phyloP scores from a whole-genome alignment of 768 basidiomycete species.

The Baorangia bicolor region DNA sequence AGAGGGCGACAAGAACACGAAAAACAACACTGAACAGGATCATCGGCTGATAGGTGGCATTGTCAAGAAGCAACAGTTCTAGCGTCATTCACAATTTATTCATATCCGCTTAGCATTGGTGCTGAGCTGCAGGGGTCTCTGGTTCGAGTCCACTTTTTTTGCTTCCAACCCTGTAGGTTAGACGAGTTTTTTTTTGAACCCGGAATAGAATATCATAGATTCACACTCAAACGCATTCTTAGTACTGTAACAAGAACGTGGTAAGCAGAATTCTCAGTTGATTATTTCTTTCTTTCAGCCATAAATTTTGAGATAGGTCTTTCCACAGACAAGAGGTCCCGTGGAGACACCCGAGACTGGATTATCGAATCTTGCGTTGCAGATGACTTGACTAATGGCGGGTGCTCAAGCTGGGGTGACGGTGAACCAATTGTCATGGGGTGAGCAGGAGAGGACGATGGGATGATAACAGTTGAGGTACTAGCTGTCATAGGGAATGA shows the following conservation, averaged over 20 bases:
- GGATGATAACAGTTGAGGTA: not conserved
- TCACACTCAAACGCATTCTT: not conserved
- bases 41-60: not conserved
- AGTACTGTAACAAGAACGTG: not conserved
- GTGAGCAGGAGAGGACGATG: constrained; percentile 4
- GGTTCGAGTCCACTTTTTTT: constrained; percentile 37
- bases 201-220: not conserved
- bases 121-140: constrained; percentile 38
- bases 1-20: constrained; percentile 62
- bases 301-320: constrained; percentile 35
- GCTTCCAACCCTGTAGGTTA: not conserved
- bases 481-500: constrained; percentile 13
- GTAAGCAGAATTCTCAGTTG: not conserved
- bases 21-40: constrained; percentile 42
- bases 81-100: constrained; percentile 6
- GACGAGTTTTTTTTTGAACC: not conserved
- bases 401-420: constrained; percentile 22
- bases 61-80: not conserved
- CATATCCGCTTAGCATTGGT: constrained; percentile 40
- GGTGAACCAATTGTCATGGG: constrained; percentile 15
- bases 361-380: constrained; percentile 10
- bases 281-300: constrained; percentile 27
- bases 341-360: not conserved
- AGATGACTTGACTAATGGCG: constrained; percentile 22
- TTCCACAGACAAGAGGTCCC: constrained; percentile 3